Evolutionary conservation across 768 basidiomycete genomes (phyloP).

Genomic region (Termitomyces sp.): DNA sequence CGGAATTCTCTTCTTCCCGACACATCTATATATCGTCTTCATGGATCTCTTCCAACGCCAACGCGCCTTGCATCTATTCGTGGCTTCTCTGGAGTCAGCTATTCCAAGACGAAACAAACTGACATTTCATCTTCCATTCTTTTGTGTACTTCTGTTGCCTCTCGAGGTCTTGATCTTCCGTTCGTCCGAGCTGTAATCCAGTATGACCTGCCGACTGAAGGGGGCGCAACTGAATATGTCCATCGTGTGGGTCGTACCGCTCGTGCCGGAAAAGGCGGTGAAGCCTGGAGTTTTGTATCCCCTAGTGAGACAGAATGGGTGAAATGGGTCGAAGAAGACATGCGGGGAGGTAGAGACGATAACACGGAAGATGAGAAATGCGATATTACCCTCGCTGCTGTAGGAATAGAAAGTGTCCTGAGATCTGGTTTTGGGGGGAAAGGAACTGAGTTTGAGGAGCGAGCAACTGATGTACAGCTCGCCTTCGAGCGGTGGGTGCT

Average conservation of each 20-base stretch:
- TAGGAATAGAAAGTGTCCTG: constrained; percentile 67
- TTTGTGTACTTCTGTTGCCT: constrained; percentile 94
- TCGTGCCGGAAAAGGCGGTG: constrained; percentile 91
- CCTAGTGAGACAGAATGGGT: constrained; percentile 90
- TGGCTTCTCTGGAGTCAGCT: constrained; percentile 57
- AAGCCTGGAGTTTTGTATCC: constrained; percentile 90
- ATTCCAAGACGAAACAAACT: constrained; percentile 20
- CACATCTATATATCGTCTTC: constrained; percentile 80
- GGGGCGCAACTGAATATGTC: constrained; percentile 93
- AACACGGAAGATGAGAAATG: constrained; percentile 24
- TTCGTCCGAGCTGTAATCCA: constrained; percentile 93
- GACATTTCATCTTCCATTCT: constrained; percentile 50
- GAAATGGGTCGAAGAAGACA: constrained; percentile 79
- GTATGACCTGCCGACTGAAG: constrained; percentile 96
- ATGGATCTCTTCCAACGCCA: constrained; percentile 83
- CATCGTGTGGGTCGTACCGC: constrained; percentile 97
- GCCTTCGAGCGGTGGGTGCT: constrained; percentile 94
- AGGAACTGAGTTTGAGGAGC: constrained; percentile 71
- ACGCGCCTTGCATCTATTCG: constrained; percentile 80
- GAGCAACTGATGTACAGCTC: constrained; percentile 94
- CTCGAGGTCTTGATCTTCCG: constrained; percentile 95
- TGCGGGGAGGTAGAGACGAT: constrained; percentile 46
- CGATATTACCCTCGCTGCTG: constrained; percentile 48
- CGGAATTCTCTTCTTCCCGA: constrained; percentile 76
- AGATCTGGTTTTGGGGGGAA: constrained; percentile 82